Base-by-base conservation (phyloP, 208 protist genomes). In the Leishmania mexicana region DNA sequence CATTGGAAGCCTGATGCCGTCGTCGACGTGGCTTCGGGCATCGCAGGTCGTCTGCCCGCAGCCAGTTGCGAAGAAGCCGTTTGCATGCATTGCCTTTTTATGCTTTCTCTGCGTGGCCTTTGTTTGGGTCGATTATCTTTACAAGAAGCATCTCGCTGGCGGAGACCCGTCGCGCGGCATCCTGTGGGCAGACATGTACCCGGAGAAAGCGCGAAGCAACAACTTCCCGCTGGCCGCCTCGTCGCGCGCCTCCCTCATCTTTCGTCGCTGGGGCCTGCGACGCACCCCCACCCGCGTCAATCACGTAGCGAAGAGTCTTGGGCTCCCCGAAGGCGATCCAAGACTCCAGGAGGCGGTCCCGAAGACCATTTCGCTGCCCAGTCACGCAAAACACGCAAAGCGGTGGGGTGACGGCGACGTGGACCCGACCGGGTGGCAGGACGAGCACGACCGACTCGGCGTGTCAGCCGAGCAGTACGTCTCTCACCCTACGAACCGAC, bases 91-190 rank as follows among this genome's bases (percentile, higher is more conserved):
- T 42, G 47, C 60, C 10, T 84, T 90, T 19, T 75, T 95, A 38
- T 88, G 83, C 72, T 62, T 79, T 24, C 78, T 94, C 28, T 87
- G 88, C 75, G n/a, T 92, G 3, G 42, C 81, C 38, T 95, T 96
- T 62, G 83, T 96, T 3, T 40, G 60, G 1, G 35, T 89, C 31
- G 94, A 97, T 77, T 96, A 97, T 76, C 74, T 76, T 31, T 97
- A 96, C 83, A 97, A 96, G 85, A 54, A 72, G 10, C 54, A 54
- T 19, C 77, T 54, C 24, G 83, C 80, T 45, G 88, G 88, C 45
- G 94, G 89, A 58, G 89, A 97, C 81, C 91, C 92, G 19, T 73
- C 83, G 28, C 91, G 94, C 11, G 94, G 92, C n/a, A 87, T 96
- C 13, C 85, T 97, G 47, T 97, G 92, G 91, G 85, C 88, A 6